Evolutionary conservation across 2,329 filamentous ascomycete species (phyloP), one percentile per base, ranked within the genome.

Genomic region (Beauveria bassiana): DNA sequence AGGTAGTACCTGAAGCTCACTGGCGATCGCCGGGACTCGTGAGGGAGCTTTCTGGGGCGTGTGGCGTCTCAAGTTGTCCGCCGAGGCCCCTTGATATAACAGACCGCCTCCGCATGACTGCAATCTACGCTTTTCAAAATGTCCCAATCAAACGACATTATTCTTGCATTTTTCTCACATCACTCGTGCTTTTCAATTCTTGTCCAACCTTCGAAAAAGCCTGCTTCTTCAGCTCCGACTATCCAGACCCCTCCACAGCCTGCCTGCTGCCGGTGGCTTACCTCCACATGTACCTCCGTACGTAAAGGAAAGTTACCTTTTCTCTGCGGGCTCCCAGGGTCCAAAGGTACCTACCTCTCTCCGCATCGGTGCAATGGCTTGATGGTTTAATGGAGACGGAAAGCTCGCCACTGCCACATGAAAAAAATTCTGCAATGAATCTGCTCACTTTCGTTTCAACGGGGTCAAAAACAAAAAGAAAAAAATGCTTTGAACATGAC

Each of bases 61-160:
- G 57, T 59, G 57, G 57, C 57, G 57, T 59, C 57, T 59, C 57
- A 59, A 43, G 57, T 59, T 43, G 56, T 24, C 31, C 34, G 34
- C 45, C 28, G 42, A 42, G n/a, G n/a, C 46, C 57, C 57, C 57
- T 40, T 43, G 46, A 40, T 28, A 59, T 34, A 47, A 22, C 24
- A 45, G 38, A 31, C 47, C 31, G 46, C 31, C 6, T 45, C 8
- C 38, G 57, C 57, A 59, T 59, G 40, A 59, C 38, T n/a, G 26
- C 28, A 57, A 57, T 57, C 28, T 47, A 34, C 47, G 43, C 28
- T 31, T 31, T 38, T 43, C 34, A 4, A 38, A 0, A 14, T 38
- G 12, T 38, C 34, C 34, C 5, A 38, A 5, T 14, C 34, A 38
- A 34, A 14, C 2, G 12, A 38, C 34, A 38, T 38, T 43, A 12